These are phyloP conservation scores for Diaporthe helianthi DNA, from an alignment of 2,329 filamentous ascomycete species.

Conservation along the genomic window DNA sequence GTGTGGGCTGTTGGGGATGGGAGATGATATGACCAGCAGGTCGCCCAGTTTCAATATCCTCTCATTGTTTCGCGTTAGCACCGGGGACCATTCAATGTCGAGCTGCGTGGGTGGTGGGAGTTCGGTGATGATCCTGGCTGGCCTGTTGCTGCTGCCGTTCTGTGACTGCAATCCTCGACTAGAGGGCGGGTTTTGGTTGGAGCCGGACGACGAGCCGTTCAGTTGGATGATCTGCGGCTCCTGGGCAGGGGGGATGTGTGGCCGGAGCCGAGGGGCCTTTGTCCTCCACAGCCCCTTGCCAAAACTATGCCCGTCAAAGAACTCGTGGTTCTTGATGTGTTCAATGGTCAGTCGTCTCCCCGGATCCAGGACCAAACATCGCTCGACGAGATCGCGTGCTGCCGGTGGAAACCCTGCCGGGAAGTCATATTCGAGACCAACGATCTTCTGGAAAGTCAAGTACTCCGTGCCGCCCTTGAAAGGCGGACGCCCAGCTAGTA, in stretches of 20 bases:
- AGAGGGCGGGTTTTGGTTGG: constrained; percentile 41
- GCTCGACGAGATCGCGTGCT: constrained; percentile 87
- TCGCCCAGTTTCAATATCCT: constrained; percentile 95
- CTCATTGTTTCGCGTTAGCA: constrained; percentile 89
- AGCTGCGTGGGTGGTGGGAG: constrained; percentile 94
- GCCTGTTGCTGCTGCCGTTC: constrained; percentile 59
- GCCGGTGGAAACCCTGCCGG: constrained; percentile 85
- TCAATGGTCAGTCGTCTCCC: constrained; percentile 85
- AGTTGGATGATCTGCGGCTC: constrained; percentile 79
- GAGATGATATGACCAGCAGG: constrained; percentile 80
- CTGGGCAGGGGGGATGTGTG: constrained; percentile 78
- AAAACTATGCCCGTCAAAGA: constrained; percentile 88
- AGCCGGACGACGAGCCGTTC: constrained; percentile 58
- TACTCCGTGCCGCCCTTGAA: constrained; percentile 98
- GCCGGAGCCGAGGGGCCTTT: constrained; percentile 85
- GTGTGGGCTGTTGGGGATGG: constrained; percentile 76
- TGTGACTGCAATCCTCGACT: constrained; percentile 44
- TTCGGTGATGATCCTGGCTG: constrained; percentile 88
- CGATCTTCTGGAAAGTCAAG: constrained; percentile 97
- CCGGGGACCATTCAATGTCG: constrained; percentile 98
- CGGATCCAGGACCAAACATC: constrained; percentile 89
- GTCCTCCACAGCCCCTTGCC: constrained; percentile 86
- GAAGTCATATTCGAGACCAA: constrained; percentile 92
- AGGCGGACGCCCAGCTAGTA: constrained; percentile 92
- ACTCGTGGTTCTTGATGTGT: constrained; percentile 95